phyloP scores from a whole-genome alignment of 768 basidiomycete species.

The Mycena leptocephala region DNA sequence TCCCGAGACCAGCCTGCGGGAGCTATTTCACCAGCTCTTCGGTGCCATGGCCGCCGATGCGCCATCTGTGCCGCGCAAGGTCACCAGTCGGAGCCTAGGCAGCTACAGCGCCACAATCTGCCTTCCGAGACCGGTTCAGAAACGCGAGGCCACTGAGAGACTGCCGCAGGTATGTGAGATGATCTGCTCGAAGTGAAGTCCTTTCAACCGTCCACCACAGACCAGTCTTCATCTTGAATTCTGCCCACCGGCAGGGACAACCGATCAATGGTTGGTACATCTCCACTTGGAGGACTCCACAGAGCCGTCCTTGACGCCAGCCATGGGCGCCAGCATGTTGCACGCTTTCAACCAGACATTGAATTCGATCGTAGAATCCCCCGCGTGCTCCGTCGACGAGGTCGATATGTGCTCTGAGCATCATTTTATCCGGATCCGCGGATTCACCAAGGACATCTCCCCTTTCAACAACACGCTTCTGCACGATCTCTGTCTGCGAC shows the following conservation, averaged over 20 bases:
- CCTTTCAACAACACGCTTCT: conserved; percentile 13
- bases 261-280: conserved; percentile 7
- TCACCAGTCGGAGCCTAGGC: conserved; percentile 3
- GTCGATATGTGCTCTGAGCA: conserved; percentile 4
- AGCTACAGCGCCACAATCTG: conserved; percentile 10
- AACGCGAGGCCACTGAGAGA: neutral
- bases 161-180: conserved; percentile 7
- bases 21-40: neutral
- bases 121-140: neutral
- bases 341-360: conserved; percentile 10
- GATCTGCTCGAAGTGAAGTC: neutral
- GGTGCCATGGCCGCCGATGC: neutral
- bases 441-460: conserved; percentile 11
- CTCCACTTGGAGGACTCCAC: conserved; percentile 1
- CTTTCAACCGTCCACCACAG: neutral
- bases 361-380: neutral
- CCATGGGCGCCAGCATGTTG: conserved; percentile 6
- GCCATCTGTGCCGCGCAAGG: neutral
- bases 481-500: conserved; percentile 13
- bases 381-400: neutral
- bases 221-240: conserved; percentile 11
- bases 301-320: conserved; percentile 9
- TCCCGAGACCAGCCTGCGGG: neutral
- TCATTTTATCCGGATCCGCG: neutral
- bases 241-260: neutral